Conservation (phyloP, 2,329 filamentous ascomycete genomes). For the Pseudogymnoascus sp. region DNA sequence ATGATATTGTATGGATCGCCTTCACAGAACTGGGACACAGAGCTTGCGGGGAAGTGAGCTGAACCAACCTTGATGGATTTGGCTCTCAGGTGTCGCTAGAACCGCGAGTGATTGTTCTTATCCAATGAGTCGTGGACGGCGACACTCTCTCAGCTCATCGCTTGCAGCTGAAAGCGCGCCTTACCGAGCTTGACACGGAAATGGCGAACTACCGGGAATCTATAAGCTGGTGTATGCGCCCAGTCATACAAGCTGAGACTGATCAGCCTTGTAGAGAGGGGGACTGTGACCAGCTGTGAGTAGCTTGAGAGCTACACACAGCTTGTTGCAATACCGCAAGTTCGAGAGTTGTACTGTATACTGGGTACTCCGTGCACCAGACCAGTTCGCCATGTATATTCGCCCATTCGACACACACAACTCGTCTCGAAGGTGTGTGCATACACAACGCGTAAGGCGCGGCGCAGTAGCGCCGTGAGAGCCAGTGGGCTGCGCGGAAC, state of each 20-base stretch:
- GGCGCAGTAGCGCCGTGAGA: not conserved
- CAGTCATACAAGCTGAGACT: not conserved
- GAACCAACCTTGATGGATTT: not conserved
- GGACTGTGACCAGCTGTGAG: not conserved
- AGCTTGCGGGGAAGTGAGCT: not conserved
- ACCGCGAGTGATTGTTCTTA: not conserved
- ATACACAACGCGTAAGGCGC: constrained; percentile 7
- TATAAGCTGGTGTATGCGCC: not conserved
- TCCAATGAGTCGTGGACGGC: not conserved
- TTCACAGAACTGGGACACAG: not conserved
- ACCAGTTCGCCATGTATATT: not conserved
- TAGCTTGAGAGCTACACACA: not conserved
- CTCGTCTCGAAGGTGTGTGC: not conserved
- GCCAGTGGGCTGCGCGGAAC: not conserved
- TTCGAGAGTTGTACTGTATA: not conserved
- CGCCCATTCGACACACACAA: not conserved
- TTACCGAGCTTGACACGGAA: not conserved
- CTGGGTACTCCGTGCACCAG: not conserved
- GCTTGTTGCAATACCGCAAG: constrained; percentile 1
- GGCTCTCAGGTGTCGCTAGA: not conserved
- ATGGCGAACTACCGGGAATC: constrained; percentile 1
- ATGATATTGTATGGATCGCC: constrained; percentile 4
- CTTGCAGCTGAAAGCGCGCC: not conserved
- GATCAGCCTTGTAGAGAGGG: constrained; percentile 8
- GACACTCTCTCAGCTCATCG: constrained; percentile 1